These are phyloP conservation scores for Acephala macrosclerotiorum DNA, from an alignment of 2,329 filamentous ascomycete genomes.

Conservation along the genomic window DNA sequence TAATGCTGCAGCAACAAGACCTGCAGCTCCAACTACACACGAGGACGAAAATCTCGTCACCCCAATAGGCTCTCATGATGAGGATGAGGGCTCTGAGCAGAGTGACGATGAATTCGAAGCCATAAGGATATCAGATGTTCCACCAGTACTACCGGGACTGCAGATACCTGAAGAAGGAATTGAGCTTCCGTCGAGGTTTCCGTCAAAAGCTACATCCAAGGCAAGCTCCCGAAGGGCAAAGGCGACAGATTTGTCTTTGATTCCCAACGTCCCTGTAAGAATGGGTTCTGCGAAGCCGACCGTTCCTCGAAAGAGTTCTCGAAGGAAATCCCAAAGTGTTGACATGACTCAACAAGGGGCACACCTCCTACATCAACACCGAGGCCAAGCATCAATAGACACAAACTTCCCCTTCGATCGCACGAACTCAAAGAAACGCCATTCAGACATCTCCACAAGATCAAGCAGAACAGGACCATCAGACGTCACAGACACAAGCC, in stretches of 20 bases:
- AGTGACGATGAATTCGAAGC: slow-evolving; percentile 53
- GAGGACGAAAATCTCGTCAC: slow-evolving; percentile 40
- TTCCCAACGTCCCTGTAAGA: slow-evolving; percentile 48
- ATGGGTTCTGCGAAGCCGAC: slow-evolving; percentile 42
- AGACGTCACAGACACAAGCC: slow-evolving; percentile 55
- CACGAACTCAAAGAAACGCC: slow-evolving; percentile 58
- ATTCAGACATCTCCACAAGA: slow-evolving; percentile 57
- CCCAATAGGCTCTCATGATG: slow-evolving; percentile 47
- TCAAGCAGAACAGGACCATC: slow-evolving; percentile 59
- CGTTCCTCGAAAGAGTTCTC: slow-evolving; percentile 78
- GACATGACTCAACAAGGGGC: slow-evolving; percentile 30
- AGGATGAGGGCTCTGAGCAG: slow-evolving; percentile 54
- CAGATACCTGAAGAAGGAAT: slow-evolving; percentile 48
- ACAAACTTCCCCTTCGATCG: slow-evolving; percentile 64
- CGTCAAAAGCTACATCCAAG: slow-evolving; percentile 62
- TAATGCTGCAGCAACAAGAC: slow-evolving; percentile 31
- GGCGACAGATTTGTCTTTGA: slow-evolving; percentile 38
- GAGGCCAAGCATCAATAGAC: slow-evolving; percentile 36
- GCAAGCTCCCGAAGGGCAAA: slow-evolving; percentile 31
- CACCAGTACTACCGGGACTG: slow-evolving; percentile 67
- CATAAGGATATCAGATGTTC: slow-evolving; percentile 54
- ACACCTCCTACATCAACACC: slow-evolving; percentile 29
- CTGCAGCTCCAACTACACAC: slow-evolving; percentile 28
- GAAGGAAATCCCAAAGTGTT: slow-evolving; percentile 51
- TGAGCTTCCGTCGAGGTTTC: slow-evolving; percentile 65